phyloP scores from a whole-genome alignment of 1,139 yeast species.

The Meyerozyma carpophila region DNA sequence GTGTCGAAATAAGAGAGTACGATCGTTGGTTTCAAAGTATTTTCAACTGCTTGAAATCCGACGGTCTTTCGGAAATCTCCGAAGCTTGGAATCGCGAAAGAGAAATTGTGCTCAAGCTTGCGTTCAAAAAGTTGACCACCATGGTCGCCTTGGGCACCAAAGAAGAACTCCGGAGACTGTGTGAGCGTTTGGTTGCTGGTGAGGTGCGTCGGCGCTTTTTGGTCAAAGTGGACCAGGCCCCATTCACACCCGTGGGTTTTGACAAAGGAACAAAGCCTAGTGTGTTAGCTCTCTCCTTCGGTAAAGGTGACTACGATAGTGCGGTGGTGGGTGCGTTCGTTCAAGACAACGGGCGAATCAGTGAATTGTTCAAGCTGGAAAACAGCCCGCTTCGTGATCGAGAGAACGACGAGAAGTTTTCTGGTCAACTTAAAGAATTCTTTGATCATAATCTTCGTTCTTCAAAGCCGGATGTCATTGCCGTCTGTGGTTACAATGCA shows the following conservation, averaged over 20 bases:
- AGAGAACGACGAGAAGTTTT: conserved; percentile 49
- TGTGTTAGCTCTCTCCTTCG: conserved; percentile 77
- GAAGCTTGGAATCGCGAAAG: conserved; percentile 81
- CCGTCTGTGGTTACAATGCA: conserved; percentile 83
- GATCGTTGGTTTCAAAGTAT: conserved; percentile 42
- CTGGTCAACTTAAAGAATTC: conserved; percentile 43
- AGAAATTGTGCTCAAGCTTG: conserved; percentile 57
- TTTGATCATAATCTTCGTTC: conserved; percentile 32
- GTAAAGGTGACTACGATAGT: conserved; percentile 79
- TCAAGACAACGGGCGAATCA: conserved; percentile 75
- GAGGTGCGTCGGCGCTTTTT: conserved; percentile 68
- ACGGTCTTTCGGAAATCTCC: conserved; percentile 77
- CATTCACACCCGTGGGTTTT: conserved; percentile 75
- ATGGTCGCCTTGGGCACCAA: conserved; percentile 72
- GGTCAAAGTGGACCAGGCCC: conserved; percentile 84
- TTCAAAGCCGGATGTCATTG: conserved; percentile 78
- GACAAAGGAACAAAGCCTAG: conserved; percentile 81
- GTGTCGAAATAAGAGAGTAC: conserved; percentile 40
- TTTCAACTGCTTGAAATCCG: conserved; percentile 65
- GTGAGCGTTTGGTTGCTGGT: conserved; percentile 65
- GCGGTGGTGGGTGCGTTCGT: conserved; percentile 81
- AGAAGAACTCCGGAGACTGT: conserved; percentile 74
- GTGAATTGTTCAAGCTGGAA: conserved; percentile 73
- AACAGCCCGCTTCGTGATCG: conserved; percentile 62
- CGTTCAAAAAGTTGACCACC: conserved; percentile 64